Evolutionary conservation across 129 eudicot genomes (phyloP).

Genomic region (Apium graveolens): DNA sequence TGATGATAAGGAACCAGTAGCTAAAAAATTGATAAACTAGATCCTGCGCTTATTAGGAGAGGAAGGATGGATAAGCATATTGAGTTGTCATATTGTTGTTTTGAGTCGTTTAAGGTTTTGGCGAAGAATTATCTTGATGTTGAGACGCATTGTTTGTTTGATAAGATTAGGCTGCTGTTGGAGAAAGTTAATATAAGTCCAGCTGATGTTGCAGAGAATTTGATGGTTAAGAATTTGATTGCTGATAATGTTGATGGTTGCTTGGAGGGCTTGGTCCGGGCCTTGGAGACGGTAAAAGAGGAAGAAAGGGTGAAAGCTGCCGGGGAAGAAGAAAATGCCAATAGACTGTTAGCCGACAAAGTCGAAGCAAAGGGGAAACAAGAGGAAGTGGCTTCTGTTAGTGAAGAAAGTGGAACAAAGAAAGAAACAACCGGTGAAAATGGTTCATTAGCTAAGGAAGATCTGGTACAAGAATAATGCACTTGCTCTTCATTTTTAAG

Average conservation of each 20-base stretch:
- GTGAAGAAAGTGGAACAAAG: background rate
- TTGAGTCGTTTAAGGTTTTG: constrained; percentile 31
- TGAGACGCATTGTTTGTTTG: constrained; percentile 26
- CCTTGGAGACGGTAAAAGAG: constrained; percentile 20
- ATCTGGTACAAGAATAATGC: background rate
- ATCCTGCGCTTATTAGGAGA: constrained; percentile 27
- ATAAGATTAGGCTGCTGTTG: constrained; percentile 17
- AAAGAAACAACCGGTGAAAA: background rate
- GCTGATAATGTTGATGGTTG: constrained; percentile 10
- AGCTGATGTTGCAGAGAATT: constrained; percentile 28
- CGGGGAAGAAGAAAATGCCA: constrained; percentile 2
- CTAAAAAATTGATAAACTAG: constrained; percentile 25
- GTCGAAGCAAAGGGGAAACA: background rate
- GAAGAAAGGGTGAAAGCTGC: constrained; percentile 14
- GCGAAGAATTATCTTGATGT: constrained; percentile 26
- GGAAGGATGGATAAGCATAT: constrained; percentile 38
- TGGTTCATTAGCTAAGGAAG: background rate
- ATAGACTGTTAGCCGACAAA: background rate
- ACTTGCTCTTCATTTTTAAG: background rate
- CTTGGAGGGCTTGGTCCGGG: constrained; percentile 22
- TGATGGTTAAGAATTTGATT: constrained; percentile 21
- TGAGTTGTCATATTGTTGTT: constrained; percentile 24
- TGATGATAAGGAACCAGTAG: constrained; percentile 9
- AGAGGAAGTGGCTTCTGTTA: background rate
- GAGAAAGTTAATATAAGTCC: constrained; percentile 26